Base-by-base conservation (phyloP, 352 stramenopile genomes). In the Phytophthora citrophthora region DNA sequence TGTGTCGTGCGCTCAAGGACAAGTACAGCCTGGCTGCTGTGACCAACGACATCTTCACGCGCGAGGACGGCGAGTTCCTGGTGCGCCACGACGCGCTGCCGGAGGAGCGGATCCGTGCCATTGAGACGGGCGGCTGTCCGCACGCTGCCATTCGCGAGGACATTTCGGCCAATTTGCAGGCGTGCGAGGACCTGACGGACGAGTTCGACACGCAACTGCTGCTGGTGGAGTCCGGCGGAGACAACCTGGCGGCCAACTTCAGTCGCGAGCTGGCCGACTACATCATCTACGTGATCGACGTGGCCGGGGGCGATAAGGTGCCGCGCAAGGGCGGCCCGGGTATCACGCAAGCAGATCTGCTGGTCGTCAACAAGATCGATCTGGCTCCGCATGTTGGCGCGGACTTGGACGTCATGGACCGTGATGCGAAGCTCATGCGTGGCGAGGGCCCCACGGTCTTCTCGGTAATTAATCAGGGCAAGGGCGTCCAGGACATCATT, bases 41-140 rank as follows among this genome's bases (percentile, higher is more conserved):
- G n/a, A 99, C 97, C 7, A 99, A 99, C 77, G 97, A 99, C 58
- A 99, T 99, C 64, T 99, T 99, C 68, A 99, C 97, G 26, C 90
- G 96, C 61, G 97, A 99, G 76, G 97, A 99, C 83, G 94, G 93
- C 24, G 95, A 99, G 81, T 99, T 99, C 75, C 89, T 99, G n/a
- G 89, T 96, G 9, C 76, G 90, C 23, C 94, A 99, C 62, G 53
- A 94, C 23, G 97, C 95, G 23, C 86, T 99, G 36, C 84, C 85
- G 0, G 74, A 87, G 18, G 75, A 95, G 41, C 88, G 95, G 23
- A 99, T 99, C 64, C 79, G 86, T 5, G 94, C 97, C 20, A 98
- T 99, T 45, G 97, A 99, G 80, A 99, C 97, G 13, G 97, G 97
- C 60, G 97, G 97, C 11, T 99, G 97, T 76, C 97, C 97, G 5